These are phyloP conservation scores for Penicillium paxilli DNA, from an alignment of 495 filamentous ascomycete species.

Conservation along the genomic window DNA sequence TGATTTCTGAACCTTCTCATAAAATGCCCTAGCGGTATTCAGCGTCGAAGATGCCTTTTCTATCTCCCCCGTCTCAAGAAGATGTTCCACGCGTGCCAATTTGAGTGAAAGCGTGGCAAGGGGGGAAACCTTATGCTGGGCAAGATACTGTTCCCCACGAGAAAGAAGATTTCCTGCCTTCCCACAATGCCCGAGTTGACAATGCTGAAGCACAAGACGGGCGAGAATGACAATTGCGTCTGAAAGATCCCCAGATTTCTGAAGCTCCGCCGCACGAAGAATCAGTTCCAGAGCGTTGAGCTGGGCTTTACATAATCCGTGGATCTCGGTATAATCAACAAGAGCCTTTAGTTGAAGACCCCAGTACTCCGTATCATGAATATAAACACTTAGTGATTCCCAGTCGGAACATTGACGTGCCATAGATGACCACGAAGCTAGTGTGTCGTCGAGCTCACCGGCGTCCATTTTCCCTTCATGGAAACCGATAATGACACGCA, in stretches of 20 bases:
- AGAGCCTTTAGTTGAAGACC: conserved; percentile 64
- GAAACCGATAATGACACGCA: conserved; percentile 55
- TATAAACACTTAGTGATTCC: conserved; percentile 48
- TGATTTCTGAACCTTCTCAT: conserved; percentile 34
- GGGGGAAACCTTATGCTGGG: conserved; percentile 34
- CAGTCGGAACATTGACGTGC: conserved; percentile 42
- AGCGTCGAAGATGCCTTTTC: conserved; percentile 51
- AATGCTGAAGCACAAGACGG: conserved; percentile 67
- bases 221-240: conserved; percentile 59
- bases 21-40: conserved; percentile 31
- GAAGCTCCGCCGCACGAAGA: conserved; percentile 56
- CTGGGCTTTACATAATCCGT: conserved; percentile 59
- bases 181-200: conserved; percentile 72
- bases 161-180: conserved; percentile 68
- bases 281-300: conserved; percentile 46
- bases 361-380: conserved; percentile 64
- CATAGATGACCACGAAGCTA: conserved; percentile 41
- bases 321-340: conserved; percentile 77
- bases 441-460: conserved; percentile 44
- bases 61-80: conserved; percentile 63
- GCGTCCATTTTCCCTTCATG: conserved; percentile 47
- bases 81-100: conserved; percentile 72
- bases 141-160: conserved; percentile 53
- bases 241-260: conserved; percentile 48
- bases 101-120: conserved; percentile 58